phyloP scores from a whole-genome alignment of 2,329 filamentous ascomycete species.

The Aspergillus puulaauensis region DNA sequence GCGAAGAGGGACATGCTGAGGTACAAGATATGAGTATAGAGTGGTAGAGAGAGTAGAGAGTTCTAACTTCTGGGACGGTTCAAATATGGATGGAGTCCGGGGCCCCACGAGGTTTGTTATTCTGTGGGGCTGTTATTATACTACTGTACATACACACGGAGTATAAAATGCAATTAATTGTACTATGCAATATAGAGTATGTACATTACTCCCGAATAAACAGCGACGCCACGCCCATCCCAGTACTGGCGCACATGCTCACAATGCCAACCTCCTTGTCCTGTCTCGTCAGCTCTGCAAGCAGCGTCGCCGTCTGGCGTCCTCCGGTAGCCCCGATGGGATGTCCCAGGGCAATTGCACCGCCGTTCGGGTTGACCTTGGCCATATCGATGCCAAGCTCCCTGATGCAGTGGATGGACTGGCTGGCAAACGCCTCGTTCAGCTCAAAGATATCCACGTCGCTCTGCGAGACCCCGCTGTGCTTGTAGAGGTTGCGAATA shows the following conservation, averaged over 20 bases:
- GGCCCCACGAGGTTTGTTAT: no score
- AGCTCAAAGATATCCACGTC: conserved; percentile 87
- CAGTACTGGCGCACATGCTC: conserved; percentile 69
- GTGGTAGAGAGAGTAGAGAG: no score
- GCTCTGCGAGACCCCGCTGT: conserved; percentile 70
- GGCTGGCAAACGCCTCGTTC: conserved; percentile 94
- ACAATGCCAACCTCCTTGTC: conserved; percentile 87
- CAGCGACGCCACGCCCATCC: conserved; percentile 27
- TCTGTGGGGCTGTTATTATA: no score
- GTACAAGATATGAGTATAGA: no score
- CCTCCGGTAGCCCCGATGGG: conserved; percentile 84
- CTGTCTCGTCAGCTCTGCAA: conserved; percentile 74
- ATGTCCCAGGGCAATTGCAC: conserved; percentile 87
- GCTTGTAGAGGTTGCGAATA: conserved; percentile 72
- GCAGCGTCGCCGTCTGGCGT: conserved; percentile 83
- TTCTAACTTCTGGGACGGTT: no score
- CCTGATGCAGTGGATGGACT: conserved; percentile 86
- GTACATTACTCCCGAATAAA: conserved; percentile 23
- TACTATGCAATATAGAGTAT: background rate
- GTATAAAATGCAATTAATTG: no score
- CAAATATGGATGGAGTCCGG: no score
- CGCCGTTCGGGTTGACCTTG: conserved; percentile 82
- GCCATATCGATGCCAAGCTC: conserved; percentile 60
- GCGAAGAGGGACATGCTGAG: conserved; percentile 11
- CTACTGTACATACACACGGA: no score